A percentile compares a stretch with the other conserved stretches of the same genome.
phyloP scores from a whole-genome alignment of 2,329 filamentous ascomycete species.

The Alternaria gansuensis region DNA sequence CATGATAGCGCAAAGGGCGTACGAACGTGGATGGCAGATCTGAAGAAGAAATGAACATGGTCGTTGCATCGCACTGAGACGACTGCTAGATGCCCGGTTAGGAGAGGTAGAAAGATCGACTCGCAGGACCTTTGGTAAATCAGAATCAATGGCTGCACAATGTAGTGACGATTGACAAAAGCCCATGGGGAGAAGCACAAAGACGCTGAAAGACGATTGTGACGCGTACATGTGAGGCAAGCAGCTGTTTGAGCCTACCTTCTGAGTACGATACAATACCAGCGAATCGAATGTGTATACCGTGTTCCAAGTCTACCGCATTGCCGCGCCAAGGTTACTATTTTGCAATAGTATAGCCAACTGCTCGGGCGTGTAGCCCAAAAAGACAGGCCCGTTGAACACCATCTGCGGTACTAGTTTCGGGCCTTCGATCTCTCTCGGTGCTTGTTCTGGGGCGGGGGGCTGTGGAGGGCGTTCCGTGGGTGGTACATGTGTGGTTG shows the following conservation, averaged over 20 bases:
- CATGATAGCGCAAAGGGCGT: conserved; percentile 60
- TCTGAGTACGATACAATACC: conserved; percentile 40
- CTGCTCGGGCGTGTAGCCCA: conserved; percentile 71
- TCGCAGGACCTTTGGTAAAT: neutral
- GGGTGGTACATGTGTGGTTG: conserved; percentile 24
- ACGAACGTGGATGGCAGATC: conserved; percentile 56
- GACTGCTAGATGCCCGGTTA: neutral
- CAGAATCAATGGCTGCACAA: conserved; percentile 2
- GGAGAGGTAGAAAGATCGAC: neutral
- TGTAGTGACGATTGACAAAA: conserved; percentile 5
- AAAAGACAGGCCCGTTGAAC: conserved; percentile 92
- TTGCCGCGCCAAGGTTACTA: conserved; percentile 46
- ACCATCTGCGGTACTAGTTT: conserved; percentile 71
- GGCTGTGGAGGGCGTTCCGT: conserved; percentile 18
- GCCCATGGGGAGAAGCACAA: conserved; percentile 4
- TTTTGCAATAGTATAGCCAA: conserved; percentile 48
- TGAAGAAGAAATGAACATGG: conserved; percentile 52
- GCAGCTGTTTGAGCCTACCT: conserved; percentile 36
- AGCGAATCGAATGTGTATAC: conserved; percentile 19
- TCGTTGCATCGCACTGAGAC: neutral
- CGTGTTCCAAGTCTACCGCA: conserved; percentile 30
- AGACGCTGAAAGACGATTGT: conserved; percentile 5
- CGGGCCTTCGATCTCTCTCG: conserved; percentile 23
- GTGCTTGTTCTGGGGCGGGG: conserved; percentile 15
- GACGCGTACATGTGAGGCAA: conserved; percentile 19